phyloP scores from a whole-genome alignment of 2,329 filamentous ascomycete genomes.

The Erysiphe neolycopersici region DNA sequence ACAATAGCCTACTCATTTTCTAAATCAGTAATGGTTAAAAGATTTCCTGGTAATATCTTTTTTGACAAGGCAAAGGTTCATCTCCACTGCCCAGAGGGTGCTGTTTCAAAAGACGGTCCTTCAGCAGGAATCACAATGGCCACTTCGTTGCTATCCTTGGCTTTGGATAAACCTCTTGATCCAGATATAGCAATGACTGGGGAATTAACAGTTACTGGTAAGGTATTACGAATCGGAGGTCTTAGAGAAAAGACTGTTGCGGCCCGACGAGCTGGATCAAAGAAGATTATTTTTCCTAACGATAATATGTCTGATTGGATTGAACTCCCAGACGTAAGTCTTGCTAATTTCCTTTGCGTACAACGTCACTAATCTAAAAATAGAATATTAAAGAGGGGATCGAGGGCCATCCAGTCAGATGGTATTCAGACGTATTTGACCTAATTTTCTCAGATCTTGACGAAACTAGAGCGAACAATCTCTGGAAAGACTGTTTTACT shows the following conservation, averaged over 20 bases:
- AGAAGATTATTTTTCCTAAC: constrained; percentile 76
- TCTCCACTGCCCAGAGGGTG: constrained; percentile 87
- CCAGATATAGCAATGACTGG: constrained; percentile 94
- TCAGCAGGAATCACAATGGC: constrained; percentile 96
- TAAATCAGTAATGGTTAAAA: constrained; percentile 62
- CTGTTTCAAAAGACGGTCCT: constrained; percentile 80
- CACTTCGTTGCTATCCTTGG: constrained; percentile 68
- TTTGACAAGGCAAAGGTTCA: constrained; percentile 91
- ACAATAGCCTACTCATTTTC: constrained; percentile 88
- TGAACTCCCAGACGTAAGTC: constrained; percentile 75
- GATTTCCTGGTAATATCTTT: constrained; percentile 78
- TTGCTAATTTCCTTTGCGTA: not conserved
- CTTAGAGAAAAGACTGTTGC: constrained; percentile 93
- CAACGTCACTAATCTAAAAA: constrained; percentile 5
- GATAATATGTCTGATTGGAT: constrained; percentile 96
- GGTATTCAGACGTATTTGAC: constrained; percentile 86
- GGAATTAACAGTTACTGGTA: constrained; percentile 87
- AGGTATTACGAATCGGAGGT: constrained; percentile 83
- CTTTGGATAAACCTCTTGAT: constrained; percentile 49
- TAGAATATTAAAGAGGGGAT: constrained; percentile 97
- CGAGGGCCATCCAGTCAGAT: constrained; percentile 68
- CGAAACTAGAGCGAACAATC: constrained; percentile 40
- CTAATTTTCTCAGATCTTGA: constrained; percentile 70
- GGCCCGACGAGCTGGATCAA: constrained; percentile 72
- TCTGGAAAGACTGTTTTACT: constrained; percentile 18